Percentiles rank a stretch among this genome's conserved stretches.
These are phyloP conservation scores for Helianthus annuus DNA, from an alignment of 129 eudicot genomes.

Conservation along the genomic window DNA sequence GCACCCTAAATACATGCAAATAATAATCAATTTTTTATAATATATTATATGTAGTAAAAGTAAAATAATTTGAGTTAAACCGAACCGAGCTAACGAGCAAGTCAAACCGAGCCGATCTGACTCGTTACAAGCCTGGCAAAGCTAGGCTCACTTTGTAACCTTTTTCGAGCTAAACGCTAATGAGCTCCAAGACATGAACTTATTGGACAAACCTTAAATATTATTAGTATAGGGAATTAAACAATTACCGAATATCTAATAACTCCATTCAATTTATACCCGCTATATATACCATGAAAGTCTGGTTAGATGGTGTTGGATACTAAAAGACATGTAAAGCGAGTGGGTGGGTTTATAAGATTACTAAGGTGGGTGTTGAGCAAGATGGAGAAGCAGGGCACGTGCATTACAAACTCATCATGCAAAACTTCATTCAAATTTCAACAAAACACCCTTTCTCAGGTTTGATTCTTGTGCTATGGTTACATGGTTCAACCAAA, in stretches of 20 bases:
- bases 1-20: too few relatives aligned
- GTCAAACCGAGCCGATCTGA: too few relatives aligned
- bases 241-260: too few relatives aligned
- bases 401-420: constrained; percentile 82
- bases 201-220: too few relatives aligned
- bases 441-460: neutral
- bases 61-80: too few relatives aligned
- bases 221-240: neutral
- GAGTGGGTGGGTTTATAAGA: neutral
- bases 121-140: too few relatives aligned
- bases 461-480: neutral
- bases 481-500: neutral
- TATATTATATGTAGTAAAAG: too few relatives aligned
- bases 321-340: neutral
- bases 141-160: too few relatives aligned
- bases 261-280: neutral
- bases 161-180: too few relatives aligned
- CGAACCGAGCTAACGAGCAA: too few relatives aligned
- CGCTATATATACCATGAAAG: neutral
- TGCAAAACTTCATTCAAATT: neutral
- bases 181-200: too few relatives aligned
- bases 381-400: constrained; percentile 99
- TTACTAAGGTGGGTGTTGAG: constrained; percentile 61
- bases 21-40: too few relatives aligned
- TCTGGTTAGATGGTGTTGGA: neutral